phyloP scores from a whole-genome alignment of 2,329 filamentous ascomycete genomes.

The Basipetospora chlamydospora region DNA sequence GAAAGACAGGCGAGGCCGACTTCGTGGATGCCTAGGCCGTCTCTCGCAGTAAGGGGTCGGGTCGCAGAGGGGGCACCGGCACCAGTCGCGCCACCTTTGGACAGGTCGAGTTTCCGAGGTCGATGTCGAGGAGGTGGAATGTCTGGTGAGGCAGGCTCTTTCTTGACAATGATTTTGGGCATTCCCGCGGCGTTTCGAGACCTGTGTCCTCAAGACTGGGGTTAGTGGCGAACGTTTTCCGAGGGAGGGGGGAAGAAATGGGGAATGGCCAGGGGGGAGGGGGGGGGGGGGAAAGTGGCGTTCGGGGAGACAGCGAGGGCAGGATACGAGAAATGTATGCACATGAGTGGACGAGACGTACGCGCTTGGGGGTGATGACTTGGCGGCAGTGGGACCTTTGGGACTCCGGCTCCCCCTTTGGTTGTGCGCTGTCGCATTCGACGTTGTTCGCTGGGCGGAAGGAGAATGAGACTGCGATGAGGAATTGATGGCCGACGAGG shows the following conservation, averaged over 20 bases:
- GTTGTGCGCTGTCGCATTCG: slow-evolving; percentile 4
- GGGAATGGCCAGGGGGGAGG: slow-evolving; percentile 7
- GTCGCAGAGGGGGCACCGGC: slow-evolving; percentile 44
- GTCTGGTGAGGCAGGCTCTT: slow-evolving; percentile 81
- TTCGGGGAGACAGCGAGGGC: slow-evolving; percentile 8
- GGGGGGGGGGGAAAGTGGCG: slow-evolving; percentile 8
- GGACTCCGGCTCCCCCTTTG: slow-evolving; percentile 9
- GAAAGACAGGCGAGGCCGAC: slow-evolving; percentile 89
- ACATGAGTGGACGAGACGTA: slow-evolving; percentile 24
- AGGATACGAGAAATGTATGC: background rate
- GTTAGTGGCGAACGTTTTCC: no score
- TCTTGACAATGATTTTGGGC: slow-evolving; percentile 88
- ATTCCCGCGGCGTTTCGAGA: slow-evolving; percentile 37
- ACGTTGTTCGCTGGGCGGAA: slow-evolving; percentile 9
- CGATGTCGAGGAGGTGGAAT: slow-evolving; percentile 60
- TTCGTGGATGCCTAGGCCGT: slow-evolving; percentile 73
- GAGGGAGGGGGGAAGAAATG: no score
- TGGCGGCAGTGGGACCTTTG: slow-evolving; percentile 20
- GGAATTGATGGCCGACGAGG: slow-evolving; percentile 20
- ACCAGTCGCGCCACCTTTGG: slow-evolving; percentile 37
- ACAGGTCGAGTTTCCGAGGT: slow-evolving; percentile 64
- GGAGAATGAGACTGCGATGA: slow-evolving; percentile 23
- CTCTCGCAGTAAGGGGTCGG: slow-evolving; percentile 65
- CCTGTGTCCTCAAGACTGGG: slow-evolving; percentile 9
- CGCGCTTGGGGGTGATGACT: slow-evolving; percentile 45